Evolutionary conservation across 805 yeast species (phyloP), one percentile per base, ranked within the genome.

Genomic region (Kodamaea laetipori): DNA sequence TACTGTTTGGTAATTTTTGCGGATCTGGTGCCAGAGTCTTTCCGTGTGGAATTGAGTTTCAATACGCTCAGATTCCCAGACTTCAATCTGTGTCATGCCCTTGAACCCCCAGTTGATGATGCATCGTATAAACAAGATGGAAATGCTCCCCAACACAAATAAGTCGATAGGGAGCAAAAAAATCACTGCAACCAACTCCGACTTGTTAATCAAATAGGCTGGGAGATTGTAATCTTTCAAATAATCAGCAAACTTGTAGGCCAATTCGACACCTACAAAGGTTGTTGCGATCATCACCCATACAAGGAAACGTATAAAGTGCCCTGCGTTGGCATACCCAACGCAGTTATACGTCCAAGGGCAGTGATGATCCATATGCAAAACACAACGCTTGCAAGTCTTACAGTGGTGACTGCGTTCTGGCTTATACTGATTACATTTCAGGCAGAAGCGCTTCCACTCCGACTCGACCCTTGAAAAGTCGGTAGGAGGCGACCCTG

Each of bases 291-390:
- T 55, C 15, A 77, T 60, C 1, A 86, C 82, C 86, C 90, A 83
- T 8, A 73, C 53, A 26, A 90, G 56, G 57, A 90, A 90, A 43
- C 97, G 69, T 49, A 86, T 54, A 58, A 90, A 90, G 59, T 87
- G 90, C 0, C 95, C 88, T 60, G 80, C 71, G 57, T 90, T 90
- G 0, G 63, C 61, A 57, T 80, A 81, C 0, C 97, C 97, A 15
- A 90, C 92, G 58, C 97, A 90, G 58, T 87, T 90, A 61, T 80
- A 77, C 0, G 96, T 88, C 97, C 97, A 90, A 0, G 97, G 96
- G 27, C 84, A 72, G 65, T 90, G 97, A 60, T 90, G 97, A 61
- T 90, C 97, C 97, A 90, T 90, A 57, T 79, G 77, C 45, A 90
- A 60, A n/a, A 90, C 83, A 62, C 97, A 90, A 31, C 49, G 53